These are phyloP conservation scores for Pilatotrama ljubarskyi DNA, from an alignment of 768 basidiomycete genomes.

Conservation along the genomic window DNA sequence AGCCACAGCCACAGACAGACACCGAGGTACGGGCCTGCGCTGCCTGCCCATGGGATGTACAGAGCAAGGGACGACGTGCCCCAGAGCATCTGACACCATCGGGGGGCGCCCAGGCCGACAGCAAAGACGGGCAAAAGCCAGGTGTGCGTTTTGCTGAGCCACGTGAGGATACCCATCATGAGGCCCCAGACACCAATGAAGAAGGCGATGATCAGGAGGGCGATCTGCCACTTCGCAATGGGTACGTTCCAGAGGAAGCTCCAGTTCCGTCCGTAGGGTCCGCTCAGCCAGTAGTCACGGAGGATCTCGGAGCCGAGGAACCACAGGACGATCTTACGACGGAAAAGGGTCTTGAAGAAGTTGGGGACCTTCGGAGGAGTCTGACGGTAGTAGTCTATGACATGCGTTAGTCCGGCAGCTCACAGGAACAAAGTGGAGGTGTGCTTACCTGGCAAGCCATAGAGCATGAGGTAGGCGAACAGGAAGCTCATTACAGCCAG, in stretches of 20 bases:
- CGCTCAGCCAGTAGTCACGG: conserved; percentile 91
- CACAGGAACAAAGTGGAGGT: not conserved
- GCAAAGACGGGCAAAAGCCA: conserved; percentile 96
- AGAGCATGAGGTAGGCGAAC: conserved; percentile 83
- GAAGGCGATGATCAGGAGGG: conserved; percentile 78
- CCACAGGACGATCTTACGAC: conserved; percentile 91
- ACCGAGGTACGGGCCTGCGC: conserved; percentile 83
- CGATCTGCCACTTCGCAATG: conserved; percentile 81
- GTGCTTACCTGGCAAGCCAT: conserved; percentile 78
- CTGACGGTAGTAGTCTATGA: conserved; percentile 81
- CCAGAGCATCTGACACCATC: conserved; percentile 99
- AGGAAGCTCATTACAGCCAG: conserved; percentile 69
- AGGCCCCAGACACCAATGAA: conserved; percentile 86
- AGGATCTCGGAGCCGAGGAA: conserved; percentile 91
- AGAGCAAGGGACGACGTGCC: conserved; percentile 91
- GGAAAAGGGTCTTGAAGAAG: conserved; percentile 86
- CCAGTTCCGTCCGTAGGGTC: conserved; percentile 94
- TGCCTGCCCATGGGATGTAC: conserved; percentile 93
- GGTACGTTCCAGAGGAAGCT: conserved; percentile 86
- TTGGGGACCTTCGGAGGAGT: conserved; percentile 94
- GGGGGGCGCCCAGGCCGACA: conserved; percentile 88
- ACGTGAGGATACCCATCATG: conserved; percentile 72
- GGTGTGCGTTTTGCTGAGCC: conserved; percentile 91
- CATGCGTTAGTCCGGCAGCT: conserved; percentile 16
- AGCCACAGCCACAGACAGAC: conserved; percentile 94